Base-by-base conservation (phyloP, 495 filamentous ascomycete species). In the Penicillium coprophilum region DNA sequence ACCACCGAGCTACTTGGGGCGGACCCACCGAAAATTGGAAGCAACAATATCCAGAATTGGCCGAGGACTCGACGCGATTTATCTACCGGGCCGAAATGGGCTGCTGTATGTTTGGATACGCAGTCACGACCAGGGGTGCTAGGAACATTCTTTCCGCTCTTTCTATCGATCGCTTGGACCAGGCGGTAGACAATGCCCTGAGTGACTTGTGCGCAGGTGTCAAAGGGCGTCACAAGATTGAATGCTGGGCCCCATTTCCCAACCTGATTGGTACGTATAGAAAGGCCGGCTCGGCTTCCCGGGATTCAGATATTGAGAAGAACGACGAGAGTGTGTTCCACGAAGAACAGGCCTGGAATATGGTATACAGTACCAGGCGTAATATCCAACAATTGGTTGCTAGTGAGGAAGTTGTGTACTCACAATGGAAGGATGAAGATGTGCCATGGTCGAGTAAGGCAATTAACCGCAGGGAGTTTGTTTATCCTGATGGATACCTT, bases 51-150 rank as follows among this genome's bases (percentile, higher is more conserved):
- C 58, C 67, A 5, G 50, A 58, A 15, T 20, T 51, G 21, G 23
- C 23, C 17, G 55, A 62, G n/a, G 65, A 68, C 48, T 70, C 68
- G 5, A 68, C 68, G 9, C 66, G 70, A n/a, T 70, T 67, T 40
- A 56, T 71, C 3, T 73, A 65, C 19, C 57, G 57, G 7, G 66
- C 66, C 2, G 57, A 57, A 20, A 50, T 48, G 28, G 68, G 64
- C 11, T 69, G 66, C 44, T 73, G 67, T 27, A 54, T 57, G 53
- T 67, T 60, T 50, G 68, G 66, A 1, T 87, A 87, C 63, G 82
- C 82, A 0, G 71, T 86, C 3, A 80, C 80, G 0, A 76, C 75
- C 27, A 61, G 69, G 41, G 81, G 82, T 6, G 82, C 82, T 3
- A 76, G 71, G 23, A 80, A 79, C 20, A 67, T 84, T 13, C 74